Base-by-base conservation (phyloP, 352 stramenopile species). In the Globisporangium perplexum region DNA sequence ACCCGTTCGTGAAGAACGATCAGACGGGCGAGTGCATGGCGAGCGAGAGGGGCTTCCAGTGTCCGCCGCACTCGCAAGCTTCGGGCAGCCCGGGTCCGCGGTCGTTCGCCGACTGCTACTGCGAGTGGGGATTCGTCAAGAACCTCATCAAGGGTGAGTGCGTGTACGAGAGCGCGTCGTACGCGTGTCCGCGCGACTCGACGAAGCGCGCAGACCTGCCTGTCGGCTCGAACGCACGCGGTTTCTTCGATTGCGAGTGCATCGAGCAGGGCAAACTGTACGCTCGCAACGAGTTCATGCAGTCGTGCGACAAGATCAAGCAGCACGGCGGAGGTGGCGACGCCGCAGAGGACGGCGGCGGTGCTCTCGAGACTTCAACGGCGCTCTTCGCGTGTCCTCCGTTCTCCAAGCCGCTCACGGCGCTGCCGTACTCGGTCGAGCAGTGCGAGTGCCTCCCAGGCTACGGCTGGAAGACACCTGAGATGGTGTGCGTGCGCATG, bases 181-280 rank as follows among this genome's bases (percentile, higher is more conserved):
- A 77, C 50, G 77, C 77, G 28, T 94, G 81, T 44, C 81, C 81
- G 1, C 60, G 71, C 7, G 71, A 90, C 65, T 82, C 80, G 7
- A 50, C 69, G 35, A 77, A 74, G 57, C 66, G 66, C 31, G 44
- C 55, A 1, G 74, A 69, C 23, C 49, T 91, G 1, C 39, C 63
- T 0, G 58, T 78, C 3, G 62, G 65, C 18, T 55, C 71, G 43
- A 65, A 65, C n/a, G 66, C 83, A 2, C 70, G 60, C 23, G 81
- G 81, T 11, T 91, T 92, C 57, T 75, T 71, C n/a, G 79, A 90
- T 63, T 94, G 83, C 46, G 71, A 83, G 47, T 93, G 83, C 50
- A 56, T 78, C 3, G 48, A 77, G 1, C 20, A 31, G 14, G 55
- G 61, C 36, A 57, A 53, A 28, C 48, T 74, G 15, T 92, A 77